Evolutionary conservation across 2,329 filamentous ascomycete species (phyloP), one percentile per base, ranked within the genome.

Genomic region (Fusarium foetens): DNA sequence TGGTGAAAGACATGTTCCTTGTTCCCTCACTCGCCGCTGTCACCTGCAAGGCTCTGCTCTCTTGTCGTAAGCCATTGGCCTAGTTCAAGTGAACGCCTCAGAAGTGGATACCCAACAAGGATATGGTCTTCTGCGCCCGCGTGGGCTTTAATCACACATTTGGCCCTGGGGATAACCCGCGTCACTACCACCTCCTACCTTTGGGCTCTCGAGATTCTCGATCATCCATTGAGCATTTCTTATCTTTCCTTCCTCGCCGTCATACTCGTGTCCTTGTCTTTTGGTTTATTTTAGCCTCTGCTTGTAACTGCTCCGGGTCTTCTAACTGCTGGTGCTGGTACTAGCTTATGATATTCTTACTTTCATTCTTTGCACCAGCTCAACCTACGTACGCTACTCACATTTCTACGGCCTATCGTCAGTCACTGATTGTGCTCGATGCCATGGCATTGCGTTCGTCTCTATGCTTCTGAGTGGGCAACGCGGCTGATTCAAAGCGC

Each of bases 31-130:
- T 70, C 73, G 68, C 65, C 69, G 68, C 59, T 72, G 72, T 73
- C 65, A 70, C 54, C 73, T 73, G 66, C 74, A 67, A 70, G 72
- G 67, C 74, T 76, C 58, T 76, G 43, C 46, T 67, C 64, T 61
- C 51, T 66, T 63, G 59, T 64, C 59, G 51, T 58, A 66, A 70
- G 74, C 53, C 58, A 69, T 66, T 75, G 72, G 70, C 57, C 49
- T 73, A 63, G 66, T 72, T 39, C 27, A 66, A 70, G 55, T 64
- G 70, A 76, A 76, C 63, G 63, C 70, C 58, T 73, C 70, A 68
- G 36, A 57, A 55, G 74, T 77, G 75, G 74, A 71, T 70, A 77
- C 68, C 65, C 64, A 68, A 69, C 75, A 75, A 57, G 75, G 75
- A 45, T 71, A 55, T 61, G 66, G 66, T 52, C 58, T 63, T 71